Percentiles rank a stretch among this genome's conserved stretches.
Conservation (phyloP, 352 stramenopile genomes). For the Phytophthora macrochlamydospora region DNA sequence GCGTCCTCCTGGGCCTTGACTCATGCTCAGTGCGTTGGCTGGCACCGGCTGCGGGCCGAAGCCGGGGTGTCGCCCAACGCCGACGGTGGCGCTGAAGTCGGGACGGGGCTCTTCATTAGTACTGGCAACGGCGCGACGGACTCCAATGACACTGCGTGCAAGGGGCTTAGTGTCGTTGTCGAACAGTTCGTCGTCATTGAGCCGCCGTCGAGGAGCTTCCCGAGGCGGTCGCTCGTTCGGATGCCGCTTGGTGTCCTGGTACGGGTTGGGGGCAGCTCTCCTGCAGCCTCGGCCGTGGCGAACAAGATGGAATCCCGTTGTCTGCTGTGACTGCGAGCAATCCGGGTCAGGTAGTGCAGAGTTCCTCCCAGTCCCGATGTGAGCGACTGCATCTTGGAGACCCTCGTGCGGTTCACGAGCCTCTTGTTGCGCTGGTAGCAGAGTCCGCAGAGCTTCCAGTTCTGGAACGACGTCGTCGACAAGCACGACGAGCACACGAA, state of each 20-base stretch:
- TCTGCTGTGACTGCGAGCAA: slow-evolving; percentile 41
- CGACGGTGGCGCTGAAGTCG: slow-evolving; percentile 26
- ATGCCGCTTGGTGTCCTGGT: slow-evolving; percentile 38
- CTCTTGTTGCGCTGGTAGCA: slow-evolving; percentile 71
- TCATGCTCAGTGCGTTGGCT: slow-evolving; percentile 29
- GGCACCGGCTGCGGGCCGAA: neutral
- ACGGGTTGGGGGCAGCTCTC: slow-evolving; percentile 31
- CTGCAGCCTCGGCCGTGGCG: slow-evolving; percentile 35
- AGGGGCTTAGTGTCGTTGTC: slow-evolving; percentile 39
- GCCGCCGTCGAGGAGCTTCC: slow-evolving; percentile 20
- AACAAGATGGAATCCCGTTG: slow-evolving; percentile 50
- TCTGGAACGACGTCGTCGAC: slow-evolving; percentile 65
- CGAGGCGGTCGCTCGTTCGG: slow-evolving; percentile 15
- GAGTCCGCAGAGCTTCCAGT: slow-evolving; percentile 61
- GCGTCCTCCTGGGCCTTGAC: slow-evolving; percentile 25
- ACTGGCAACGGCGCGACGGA: slow-evolving; percentile 28
- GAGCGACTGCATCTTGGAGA: slow-evolving; percentile 59
- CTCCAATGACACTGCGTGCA: slow-evolving; percentile 36
- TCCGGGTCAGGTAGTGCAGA: slow-evolving; percentile 38
- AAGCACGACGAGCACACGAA: slow-evolving; percentile 67
- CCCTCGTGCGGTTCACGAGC: slow-evolving; percentile 57
- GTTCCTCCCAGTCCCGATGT: slow-evolving; percentile 37
- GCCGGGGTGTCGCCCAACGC: slow-evolving; percentile 8
- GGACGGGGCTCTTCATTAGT: slow-evolving; percentile 8
- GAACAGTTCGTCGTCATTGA: slow-evolving; percentile 37